phyloP scores from a whole-genome alignment of 352 stramenopile genomes.

The Paralagenidium karlingii region DNA sequence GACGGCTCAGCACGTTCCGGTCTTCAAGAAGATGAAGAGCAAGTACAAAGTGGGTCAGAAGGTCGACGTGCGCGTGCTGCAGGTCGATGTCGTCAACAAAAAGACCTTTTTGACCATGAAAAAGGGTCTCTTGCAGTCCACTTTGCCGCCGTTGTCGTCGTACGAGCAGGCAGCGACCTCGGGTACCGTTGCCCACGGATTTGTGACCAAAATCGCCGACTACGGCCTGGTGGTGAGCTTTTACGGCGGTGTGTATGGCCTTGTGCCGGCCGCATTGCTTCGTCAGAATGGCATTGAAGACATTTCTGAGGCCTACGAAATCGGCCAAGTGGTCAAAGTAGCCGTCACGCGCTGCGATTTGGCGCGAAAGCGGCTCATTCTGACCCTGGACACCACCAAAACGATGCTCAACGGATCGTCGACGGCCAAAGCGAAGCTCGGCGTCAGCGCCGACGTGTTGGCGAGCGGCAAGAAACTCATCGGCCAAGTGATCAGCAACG shows the following conservation, averaged over 20 bases:
- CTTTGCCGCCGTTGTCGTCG: constrained; percentile 60
- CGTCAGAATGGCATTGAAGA: constrained; percentile 71
- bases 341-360: constrained; percentile 63
- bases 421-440: constrained; percentile 10
- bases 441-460: too few relatives aligned
- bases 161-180: constrained; percentile 51
- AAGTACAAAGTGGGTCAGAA: constrained; percentile 74
- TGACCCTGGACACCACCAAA: constrained; percentile 59
- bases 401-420: constrained; percentile 17
- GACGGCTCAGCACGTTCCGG: constrained; percentile 57
- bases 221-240: constrained; percentile 92
- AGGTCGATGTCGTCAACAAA: constrained; percentile 82
- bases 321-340: constrained; percentile 80
- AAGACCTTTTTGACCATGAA: constrained; percentile 90
- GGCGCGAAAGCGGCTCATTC: constrained; percentile 72
- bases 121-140: constrained; percentile 61
- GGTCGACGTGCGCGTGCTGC: constrained; percentile 68
- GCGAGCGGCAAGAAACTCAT: too few relatives aligned
- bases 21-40: constrained; percentile 45
- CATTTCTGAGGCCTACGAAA: constrained; percentile 70
- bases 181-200: constrained; percentile 73
- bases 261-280: constrained; percentile 81
- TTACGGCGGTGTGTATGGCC: constrained; percentile 92
- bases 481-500: constrained; percentile 35
- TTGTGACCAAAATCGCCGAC: constrained; percentile 90